Evolutionary conservation across 2,329 filamentous ascomycete genomes (phyloP).

Genomic region (Trichoderma atroviride): DNA sequence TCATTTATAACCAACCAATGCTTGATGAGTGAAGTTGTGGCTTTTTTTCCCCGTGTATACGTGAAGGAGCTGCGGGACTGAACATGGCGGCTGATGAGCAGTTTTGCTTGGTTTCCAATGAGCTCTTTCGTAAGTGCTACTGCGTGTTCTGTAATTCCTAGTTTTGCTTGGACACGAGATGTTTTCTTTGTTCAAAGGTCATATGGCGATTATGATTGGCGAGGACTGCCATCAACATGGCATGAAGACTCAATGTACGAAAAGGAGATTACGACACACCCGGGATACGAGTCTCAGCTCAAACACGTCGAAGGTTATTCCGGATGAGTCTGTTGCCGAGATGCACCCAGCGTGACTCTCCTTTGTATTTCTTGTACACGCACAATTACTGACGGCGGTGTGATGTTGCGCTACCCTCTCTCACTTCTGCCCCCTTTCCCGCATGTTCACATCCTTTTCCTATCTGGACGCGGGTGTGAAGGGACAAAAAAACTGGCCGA

Average conservation of each 20-base stretch:
- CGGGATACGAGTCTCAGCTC: conserved; percentile 8
- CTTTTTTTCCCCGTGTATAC: background rate
- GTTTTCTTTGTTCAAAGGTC: background rate
- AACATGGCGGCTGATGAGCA: background rate
- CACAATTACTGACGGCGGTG: conserved; percentile 10
- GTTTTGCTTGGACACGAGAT: background rate
- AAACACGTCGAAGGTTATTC: background rate
- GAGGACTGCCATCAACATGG: background rate
- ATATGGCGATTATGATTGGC: background rate
- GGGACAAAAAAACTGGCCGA: background rate
- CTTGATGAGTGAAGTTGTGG: background rate
- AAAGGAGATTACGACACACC: background rate
- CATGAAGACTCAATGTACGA: background rate
- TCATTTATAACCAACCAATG: conserved; percentile 1
- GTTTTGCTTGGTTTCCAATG: background rate
- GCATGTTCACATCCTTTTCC: background rate
- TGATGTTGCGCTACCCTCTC: conserved; percentile 15
- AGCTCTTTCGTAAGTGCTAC: background rate
- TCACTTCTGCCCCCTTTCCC: background rate
- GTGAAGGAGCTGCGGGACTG: background rate
- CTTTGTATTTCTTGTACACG: conserved; percentile 1
- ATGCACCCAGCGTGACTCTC: background rate
- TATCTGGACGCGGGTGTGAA: background rate
- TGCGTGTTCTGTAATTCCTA: background rate
- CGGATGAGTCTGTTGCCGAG: conserved; percentile 2